Conservation (phyloP, 1,139 yeast species). For the Torulaspora pretoriensis region DNA sequence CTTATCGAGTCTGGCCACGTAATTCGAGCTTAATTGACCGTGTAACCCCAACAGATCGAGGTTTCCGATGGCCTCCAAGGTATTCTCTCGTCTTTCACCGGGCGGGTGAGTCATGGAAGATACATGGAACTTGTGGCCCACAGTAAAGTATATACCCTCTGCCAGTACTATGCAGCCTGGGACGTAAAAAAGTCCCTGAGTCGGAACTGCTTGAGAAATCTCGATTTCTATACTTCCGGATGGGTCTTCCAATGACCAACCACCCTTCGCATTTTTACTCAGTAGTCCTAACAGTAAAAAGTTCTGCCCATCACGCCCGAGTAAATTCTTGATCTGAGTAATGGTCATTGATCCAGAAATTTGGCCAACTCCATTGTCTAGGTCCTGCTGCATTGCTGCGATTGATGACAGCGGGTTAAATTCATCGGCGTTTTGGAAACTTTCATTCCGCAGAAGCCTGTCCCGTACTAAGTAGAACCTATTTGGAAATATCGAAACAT, state of each 20-base stretch:
- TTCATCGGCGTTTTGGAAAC: conserved; percentile 43
- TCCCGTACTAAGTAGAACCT: conserved; percentile 64
- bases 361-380: conserved; percentile 19
- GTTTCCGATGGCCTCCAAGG: conserved; percentile 71
- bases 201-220: conserved; percentile 58
- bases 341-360: conserved; percentile 46
- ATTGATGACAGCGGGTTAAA: conserved; percentile 38
- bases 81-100: conserved; percentile 64
- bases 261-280: conserved; percentile 59
- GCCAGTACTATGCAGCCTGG: conserved; percentile 78
- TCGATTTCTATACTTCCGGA: conserved; percentile 75
- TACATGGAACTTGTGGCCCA: conserved; percentile 63
- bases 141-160: conserved; percentile 75
- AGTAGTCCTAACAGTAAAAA: conserved; percentile 79
- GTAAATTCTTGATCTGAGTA: conserved; percentile 72
- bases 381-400: conserved; percentile 25
- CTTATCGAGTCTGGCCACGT: conserved; percentile 53
- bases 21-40: conserved; percentile 35
- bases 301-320: conserved; percentile 76
- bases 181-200: conserved; percentile 64
- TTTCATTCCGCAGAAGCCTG: conserved; percentile 69
- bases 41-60: conserved; percentile 76
- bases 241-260: conserved; percentile 73
- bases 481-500: conserved; percentile 40
- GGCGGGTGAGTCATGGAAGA: conserved; percentile 84